A percentile compares a stretch with the other conserved stretches of the same genome.
Conservation (phyloP, 1,139 yeast genomes). For the Debaryomyces udenii region DNA sequence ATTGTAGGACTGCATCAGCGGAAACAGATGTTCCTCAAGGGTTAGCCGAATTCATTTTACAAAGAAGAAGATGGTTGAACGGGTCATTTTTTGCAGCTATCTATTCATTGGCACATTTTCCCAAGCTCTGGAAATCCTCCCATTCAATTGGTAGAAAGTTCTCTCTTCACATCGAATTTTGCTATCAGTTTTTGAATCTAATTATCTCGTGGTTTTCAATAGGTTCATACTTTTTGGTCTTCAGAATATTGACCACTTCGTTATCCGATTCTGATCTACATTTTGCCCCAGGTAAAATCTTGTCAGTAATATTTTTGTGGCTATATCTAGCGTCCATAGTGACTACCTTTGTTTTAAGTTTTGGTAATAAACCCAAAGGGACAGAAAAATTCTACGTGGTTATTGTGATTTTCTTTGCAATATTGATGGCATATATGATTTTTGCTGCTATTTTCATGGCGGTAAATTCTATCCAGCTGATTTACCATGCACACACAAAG, state of each 20-base stretch:
- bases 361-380: constrained; percentile 95
- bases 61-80: constrained; percentile 55
- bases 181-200: constrained; percentile 47
- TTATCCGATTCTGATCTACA: constrained; percentile 52
- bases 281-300: constrained; percentile 70
- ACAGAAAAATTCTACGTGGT: constrained; percentile 79
- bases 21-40: constrained; percentile 55
- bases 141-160: constrained; percentile 46
- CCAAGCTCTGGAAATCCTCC: constrained; percentile 46
- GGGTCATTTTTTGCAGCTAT: constrained; percentile 56
- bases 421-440: constrained; percentile 88
- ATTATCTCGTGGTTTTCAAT: constrained; percentile 78
- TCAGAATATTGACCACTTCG: constrained; percentile 74
- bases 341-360: constrained; percentile 85
- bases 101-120: constrained; percentile 48
- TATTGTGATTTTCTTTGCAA: constrained; percentile 88
- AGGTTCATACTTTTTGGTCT: constrained; percentile 79
- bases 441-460: constrained; percentile 61
- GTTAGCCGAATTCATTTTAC: constrained; percentile 49
- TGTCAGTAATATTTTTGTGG: constrained; percentile 87
- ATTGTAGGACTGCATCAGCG: constrained; percentile 50
- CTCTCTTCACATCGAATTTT: constrained; percentile 46
- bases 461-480: constrained; percentile 43
- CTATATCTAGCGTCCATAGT: constrained; percentile 84
- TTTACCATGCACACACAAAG: constrained; percentile 31